Conservation (phyloP, 768 basidiomycete species). For the Amanita fuliginea region DNA sequence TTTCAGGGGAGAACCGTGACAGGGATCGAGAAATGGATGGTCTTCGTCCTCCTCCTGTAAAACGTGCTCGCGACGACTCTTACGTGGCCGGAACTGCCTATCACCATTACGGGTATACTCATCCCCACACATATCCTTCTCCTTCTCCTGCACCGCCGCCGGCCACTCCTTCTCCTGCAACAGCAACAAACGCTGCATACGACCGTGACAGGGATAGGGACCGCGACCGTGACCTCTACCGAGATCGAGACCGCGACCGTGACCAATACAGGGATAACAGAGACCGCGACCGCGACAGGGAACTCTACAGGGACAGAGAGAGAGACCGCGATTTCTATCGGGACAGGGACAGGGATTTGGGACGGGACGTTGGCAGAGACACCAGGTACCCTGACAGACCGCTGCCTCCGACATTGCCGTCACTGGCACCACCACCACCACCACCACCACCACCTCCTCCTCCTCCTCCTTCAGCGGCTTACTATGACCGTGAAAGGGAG, state of each 20-base stretch:
- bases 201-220: constrained; percentile 1
- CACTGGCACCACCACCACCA: background rate
- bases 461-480: background rate
- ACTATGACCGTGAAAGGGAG: background rate
- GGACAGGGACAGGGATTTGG: background rate
- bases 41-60: too few species aligned
- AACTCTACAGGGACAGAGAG: background rate
- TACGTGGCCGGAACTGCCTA: background rate
- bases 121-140: too few species aligned
- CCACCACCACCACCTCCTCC: too few species aligned
- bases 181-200: too few species aligned
- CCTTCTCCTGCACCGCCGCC: background rate
- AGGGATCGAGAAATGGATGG: background rate
- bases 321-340: background rate
- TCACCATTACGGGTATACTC: background rate
- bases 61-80: background rate
- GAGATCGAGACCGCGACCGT: background rate
- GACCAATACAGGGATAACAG: background rate
- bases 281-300: constrained; percentile 3
- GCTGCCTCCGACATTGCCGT: too few species aligned
- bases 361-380: too few species aligned
- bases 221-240: background rate
- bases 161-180: background rate
- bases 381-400: background rate
- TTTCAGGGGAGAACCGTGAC: background rate